Evolutionary conservation across 805 yeast species (phyloP), one percentile per base, ranked within the genome.

Genomic region (Ogataea corticis): DNA sequence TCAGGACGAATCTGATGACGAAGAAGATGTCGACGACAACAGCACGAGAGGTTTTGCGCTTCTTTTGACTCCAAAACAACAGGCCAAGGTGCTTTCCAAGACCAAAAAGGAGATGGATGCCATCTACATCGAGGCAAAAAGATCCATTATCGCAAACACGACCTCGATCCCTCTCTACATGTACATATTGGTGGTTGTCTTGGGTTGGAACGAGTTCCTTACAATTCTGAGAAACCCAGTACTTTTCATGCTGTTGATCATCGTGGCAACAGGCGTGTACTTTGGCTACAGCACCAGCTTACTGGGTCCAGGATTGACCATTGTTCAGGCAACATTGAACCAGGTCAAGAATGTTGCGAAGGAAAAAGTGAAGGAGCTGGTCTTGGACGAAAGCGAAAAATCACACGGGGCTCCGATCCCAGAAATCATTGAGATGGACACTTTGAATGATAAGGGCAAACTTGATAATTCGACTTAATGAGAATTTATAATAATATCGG

Each of bases 201-300:
- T 94, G 17, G 99, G 99, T 9, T 94, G 97, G 97, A 91, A 91
- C 65, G 97, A 94, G 71, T 84, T 94, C 54, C 78, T 90, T 85
- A 85, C 94, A 9, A 79, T 94, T 14, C 60, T 94, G 35, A 77
- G 95, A 51, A 91, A 87, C 61, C 97, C 99, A 42, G 57, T 92
- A n/a, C 77, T 86, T 55, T 81, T 91, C 52, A 72, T 86, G 5
- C 62, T 90, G 39, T 56, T 78, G 1, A 61, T 91, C 35, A 41
- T 89, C 10, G 36, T 75, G 1, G 77, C 77, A 1, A 87, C 86
- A 0, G 85, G 79, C 1, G 61, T 76, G 1, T 88, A 85, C 61
- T 76, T 86, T 41, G 75, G 89, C 48, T 84, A 87, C 60, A 76
- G 75, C 45, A 72, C 85, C 62, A 85, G 85, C 52, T 68, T 92